Percentiles rank a stretch among this genome's conserved stretches.
Evolutionary conservation across 2,329 filamentous ascomycete genomes (phyloP).

Genomic region (Lasiodiplodia sp.): DNA sequence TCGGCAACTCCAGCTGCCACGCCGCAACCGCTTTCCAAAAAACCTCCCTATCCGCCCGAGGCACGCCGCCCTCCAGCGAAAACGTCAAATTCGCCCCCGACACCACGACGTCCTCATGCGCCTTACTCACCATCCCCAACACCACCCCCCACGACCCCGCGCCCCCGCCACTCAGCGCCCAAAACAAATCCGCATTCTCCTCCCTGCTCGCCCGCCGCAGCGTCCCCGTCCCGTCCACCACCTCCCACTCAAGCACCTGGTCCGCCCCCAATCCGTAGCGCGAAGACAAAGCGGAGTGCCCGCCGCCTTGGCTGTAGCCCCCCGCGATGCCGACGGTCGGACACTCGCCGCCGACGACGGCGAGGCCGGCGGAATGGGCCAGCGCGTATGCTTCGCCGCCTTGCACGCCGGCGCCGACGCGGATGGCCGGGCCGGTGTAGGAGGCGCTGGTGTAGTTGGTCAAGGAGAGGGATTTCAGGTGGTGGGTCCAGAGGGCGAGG

Average conservation of each 20-base stretch:
- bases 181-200: constrained; percentile 44
- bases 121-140: constrained; percentile 41
- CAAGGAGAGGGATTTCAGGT: constrained; percentile 44
- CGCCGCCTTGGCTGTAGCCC: constrained; percentile 43
- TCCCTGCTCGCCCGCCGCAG: constrained; percentile 36
- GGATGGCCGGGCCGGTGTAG: constrained; percentile 41
- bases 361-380: constrained; percentile 35
- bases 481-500: constrained; percentile 47
- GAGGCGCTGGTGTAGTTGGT: constrained; percentile 42
- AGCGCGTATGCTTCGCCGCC: constrained; percentile 41
- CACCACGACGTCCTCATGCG: constrained; percentile 36
- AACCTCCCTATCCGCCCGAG: background rate
- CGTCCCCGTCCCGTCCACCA: constrained; percentile 43
- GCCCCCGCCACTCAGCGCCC: constrained; percentile 45
- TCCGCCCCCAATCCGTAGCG: constrained; percentile 41
- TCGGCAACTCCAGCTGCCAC: background rate
- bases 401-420: constrained; percentile 43
- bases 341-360: constrained; percentile 42
- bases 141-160: constrained; percentile 44
- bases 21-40: background rate
- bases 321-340: constrained; percentile 44
- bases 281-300: constrained; percentile 34
- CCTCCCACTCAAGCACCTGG: constrained; percentile 41
- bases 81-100: constrained; percentile 39
- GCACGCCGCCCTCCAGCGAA: background rate